Percentiles rank a stretch among this genome's conserved stretches.
phyloP scores from a whole-genome alignment of 2,329 filamentous ascomycete genomes.

The Neonectria magnoliae region DNA sequence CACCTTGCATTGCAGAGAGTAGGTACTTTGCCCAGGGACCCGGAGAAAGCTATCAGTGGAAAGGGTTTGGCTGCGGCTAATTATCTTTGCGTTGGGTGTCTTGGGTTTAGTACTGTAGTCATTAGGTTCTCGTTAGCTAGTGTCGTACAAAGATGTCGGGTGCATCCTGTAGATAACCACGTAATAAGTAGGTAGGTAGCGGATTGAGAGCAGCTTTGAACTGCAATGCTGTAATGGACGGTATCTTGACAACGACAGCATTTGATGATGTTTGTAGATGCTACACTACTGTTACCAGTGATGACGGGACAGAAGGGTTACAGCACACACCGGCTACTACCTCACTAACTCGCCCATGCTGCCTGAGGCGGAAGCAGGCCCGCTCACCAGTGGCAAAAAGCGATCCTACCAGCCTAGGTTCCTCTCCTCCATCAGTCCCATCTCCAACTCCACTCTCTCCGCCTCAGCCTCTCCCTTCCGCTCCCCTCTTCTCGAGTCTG shows the following conservation, averaged over 20 bases:
- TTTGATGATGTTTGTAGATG: not conserved
- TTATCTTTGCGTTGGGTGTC: not conserved
- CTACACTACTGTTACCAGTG: not conserved
- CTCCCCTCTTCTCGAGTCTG: slow-evolving; percentile 16
- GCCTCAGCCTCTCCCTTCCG: not conserved
- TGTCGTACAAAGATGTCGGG: not conserved
- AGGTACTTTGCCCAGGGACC: not conserved
- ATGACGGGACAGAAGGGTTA: not conserved
- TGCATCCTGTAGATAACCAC: too few relatives aligned
- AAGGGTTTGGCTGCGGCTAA: not conserved
- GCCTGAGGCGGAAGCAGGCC: not conserved
- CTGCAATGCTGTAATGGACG: not conserved
- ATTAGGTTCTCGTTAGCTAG: not conserved
- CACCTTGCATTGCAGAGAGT: slow-evolving; percentile 1
- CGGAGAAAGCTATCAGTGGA: not conserved
- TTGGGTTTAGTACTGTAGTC: not conserved
- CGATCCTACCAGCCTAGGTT: slow-evolving; percentile 20
- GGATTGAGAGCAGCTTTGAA: not conserved
- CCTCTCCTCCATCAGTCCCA: slow-evolving; percentile 1
- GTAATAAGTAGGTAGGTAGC: too few relatives aligned
- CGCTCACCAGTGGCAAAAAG: slow-evolving; percentile 27
- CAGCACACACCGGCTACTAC: not conserved
- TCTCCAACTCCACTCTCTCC: slow-evolving; percentile 23
- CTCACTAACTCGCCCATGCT: not conserved
- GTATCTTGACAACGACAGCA: not conserved